Evolutionary conservation across 2,329 filamentous ascomycete species (phyloP).

Genomic region (Ascosphaera aggregata): DNA sequence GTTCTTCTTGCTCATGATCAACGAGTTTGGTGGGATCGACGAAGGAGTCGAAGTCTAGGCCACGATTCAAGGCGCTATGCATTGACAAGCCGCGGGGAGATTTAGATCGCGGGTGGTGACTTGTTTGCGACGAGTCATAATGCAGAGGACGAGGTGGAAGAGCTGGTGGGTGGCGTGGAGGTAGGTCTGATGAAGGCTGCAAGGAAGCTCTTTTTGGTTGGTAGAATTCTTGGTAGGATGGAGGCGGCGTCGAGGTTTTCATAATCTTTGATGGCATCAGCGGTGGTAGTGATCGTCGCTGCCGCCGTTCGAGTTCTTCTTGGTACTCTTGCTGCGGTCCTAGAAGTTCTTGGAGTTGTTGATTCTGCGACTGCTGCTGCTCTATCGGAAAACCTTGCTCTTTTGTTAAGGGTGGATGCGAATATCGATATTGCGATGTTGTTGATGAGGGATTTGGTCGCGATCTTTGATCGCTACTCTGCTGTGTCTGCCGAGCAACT

Average conservation of each 20-base stretch:
- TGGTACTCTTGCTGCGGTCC: neutral
- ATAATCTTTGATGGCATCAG: neutral
- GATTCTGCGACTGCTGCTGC: neutral
- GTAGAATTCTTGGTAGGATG: neutral
- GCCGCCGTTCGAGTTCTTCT: neutral
- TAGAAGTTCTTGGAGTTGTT: neutral
- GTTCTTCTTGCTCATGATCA: neutral
- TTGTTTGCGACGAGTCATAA: neutral
- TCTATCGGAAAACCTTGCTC: neutral
- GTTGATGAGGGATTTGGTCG: neutral
- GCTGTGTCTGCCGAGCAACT: neutral
- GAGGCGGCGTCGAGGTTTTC: neutral
- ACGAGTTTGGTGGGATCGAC: neutral
- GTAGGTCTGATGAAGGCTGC: neutral
- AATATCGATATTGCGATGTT: neutral
- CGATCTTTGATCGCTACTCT: neutral
- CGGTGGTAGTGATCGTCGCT: neutral
- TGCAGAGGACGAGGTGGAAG: constrained; percentile 2
- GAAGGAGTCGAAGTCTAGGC: neutral
- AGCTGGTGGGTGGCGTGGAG: constrained; percentile 1
- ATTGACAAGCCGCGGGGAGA: neutral
- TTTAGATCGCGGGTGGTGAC: neutral
- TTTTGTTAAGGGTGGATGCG: neutral
- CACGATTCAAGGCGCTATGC: neutral
- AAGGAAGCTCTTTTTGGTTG: neutral